Base-by-base conservation (phyloP, 2,329 filamentous ascomycete species). In the Coniochaeta ligniaria region DNA sequence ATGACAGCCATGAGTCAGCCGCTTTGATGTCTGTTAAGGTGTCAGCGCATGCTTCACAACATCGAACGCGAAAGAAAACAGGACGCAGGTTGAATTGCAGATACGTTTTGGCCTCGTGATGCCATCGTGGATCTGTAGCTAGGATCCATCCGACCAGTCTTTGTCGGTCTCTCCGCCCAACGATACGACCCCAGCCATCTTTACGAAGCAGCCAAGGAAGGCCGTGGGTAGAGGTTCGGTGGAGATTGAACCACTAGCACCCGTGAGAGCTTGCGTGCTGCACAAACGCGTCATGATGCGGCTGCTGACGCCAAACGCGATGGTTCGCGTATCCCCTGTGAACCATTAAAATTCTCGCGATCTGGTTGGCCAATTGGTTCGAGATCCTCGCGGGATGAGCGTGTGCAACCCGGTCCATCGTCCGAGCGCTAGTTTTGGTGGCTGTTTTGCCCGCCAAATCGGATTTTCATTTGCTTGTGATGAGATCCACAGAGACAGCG, bases 201-300 rank as follows among this genome's bases (percentile, higher is more conserved):
- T 17, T n/a, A 17, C 20, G 2, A 26, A 47, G 43, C 43, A 47
- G 20, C 24, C 26, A 52, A 28, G 24, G 8, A 52, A 52, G 47
- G 4, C 36, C 6, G 16, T 38, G 36, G 36, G 35, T 36, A 7
- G 35, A 12, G 3, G 47, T 52, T 17, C 12, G 47, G 47, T 31
- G 24, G 47, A 31, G 47, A 31, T 52, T n/a, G 47, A n/a, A 31
- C 47, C 47, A 52, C 24, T 52, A 52, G 14, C 24, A 50, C 22
- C 45, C 7, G 22, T 28, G 20, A 28, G n/a, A 52, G 22, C 47
- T n/a, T n/a, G 24, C 9, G 28, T 36, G 54, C 14, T 63, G 62
- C 60, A 60, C 58, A 60, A 63, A 62, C 62, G 62, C 62, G 62
- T 63, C 62, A 63, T 63, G 58, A 22, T 59, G 59, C 60, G 59